Percentiles rank a stretch among this genome's conserved stretches.
These are phyloP conservation scores for Vaccinium corymbosum DNA, from an alignment of 148 eudicot species.

Conservation along the genomic window DNA sequence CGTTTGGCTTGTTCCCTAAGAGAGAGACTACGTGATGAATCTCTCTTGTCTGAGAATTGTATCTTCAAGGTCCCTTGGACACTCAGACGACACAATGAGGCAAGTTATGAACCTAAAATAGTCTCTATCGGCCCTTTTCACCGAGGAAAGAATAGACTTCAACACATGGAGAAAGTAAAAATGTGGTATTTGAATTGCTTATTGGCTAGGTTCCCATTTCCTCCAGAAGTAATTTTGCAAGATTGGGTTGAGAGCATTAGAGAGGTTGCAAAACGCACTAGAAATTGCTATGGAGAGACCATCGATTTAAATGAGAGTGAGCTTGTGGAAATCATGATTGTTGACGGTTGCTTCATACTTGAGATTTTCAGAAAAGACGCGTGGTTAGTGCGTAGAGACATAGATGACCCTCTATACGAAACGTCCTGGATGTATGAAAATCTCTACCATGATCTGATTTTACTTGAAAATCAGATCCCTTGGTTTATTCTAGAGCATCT, in stretches of 20 bases:
- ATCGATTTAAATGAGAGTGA: background rate
- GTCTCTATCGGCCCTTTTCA: background rate
- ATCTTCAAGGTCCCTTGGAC: background rate
- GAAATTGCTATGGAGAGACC: background rate
- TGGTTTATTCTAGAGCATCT: background rate
- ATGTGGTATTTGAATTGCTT: background rate
- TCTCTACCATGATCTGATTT: conserved; percentile 2
- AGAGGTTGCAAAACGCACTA: background rate
- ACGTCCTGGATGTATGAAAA: background rate
- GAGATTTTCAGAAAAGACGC: background rate
- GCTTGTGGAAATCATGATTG: conserved; percentile 2
- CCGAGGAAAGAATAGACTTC: background rate
- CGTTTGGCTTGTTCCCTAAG: background rate
- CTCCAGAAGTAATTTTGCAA: background rate
- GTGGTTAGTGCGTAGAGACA: background rate
- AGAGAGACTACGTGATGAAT: background rate
- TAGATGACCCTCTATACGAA: background rate
- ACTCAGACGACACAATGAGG: background rate
- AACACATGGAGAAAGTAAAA: background rate
- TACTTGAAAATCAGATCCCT: conserved; percentile 5
- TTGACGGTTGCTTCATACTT: conserved; percentile 4
- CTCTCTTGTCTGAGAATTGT: background rate
- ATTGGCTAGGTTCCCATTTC: background rate
- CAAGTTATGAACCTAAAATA: conserved; percentile 1
- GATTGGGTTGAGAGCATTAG: background rate